phyloP scores from a whole-genome alignment of 2,329 filamentous ascomycete species.

The Zasmidium citrigriseum region DNA sequence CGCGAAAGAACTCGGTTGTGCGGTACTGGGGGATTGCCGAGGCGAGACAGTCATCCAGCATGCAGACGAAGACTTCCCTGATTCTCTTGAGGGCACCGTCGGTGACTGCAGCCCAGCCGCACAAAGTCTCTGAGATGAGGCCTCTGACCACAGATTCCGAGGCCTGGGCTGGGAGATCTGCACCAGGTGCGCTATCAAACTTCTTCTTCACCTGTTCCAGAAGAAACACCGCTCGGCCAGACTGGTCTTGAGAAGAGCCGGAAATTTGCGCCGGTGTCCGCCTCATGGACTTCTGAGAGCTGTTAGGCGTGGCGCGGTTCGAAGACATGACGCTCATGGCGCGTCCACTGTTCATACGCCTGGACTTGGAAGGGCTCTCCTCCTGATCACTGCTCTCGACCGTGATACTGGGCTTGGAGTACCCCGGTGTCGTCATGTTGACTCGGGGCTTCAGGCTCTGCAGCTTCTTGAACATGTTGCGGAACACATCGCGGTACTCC shows the following conservation, averaged over 20 bases:
- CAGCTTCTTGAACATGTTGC: conserved; percentile 52
- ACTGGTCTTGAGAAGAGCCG: neutral
- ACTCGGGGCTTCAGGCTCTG: conserved; percentile 31
- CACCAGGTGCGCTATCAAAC: conserved; percentile 30
- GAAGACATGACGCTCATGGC: conserved; percentile 2
- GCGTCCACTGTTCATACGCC: conserved; percentile 27
- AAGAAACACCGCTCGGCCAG: conserved; percentile 32
- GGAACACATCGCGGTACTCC: conserved; percentile 47
- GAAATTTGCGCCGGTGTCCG: conserved; percentile 17
- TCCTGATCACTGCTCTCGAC: conserved; percentile 25
- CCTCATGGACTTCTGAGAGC: neutral
- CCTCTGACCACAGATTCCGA: conserved; percentile 4
- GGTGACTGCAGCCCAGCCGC: conserved; percentile 34
- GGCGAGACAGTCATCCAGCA: conserved; percentile 19
- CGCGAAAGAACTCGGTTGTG: conserved; percentile 33
- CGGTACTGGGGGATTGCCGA: conserved; percentile 33
- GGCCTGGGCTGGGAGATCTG: conserved; percentile 33
- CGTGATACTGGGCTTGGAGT: conserved; percentile 13
- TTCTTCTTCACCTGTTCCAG: conserved; percentile 34
- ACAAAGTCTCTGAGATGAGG: conserved; percentile 33
- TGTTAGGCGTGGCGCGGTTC: neutral
- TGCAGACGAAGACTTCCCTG: conserved; percentile 24
- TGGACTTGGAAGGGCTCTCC: conserved; percentile 33
- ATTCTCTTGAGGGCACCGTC: conserved; percentile 33
- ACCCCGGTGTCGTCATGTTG: conserved; percentile 27